Conservation (phyloP, 2,329 filamentous ascomycete genomes). For the Trichoderma afroharzianum region DNA sequence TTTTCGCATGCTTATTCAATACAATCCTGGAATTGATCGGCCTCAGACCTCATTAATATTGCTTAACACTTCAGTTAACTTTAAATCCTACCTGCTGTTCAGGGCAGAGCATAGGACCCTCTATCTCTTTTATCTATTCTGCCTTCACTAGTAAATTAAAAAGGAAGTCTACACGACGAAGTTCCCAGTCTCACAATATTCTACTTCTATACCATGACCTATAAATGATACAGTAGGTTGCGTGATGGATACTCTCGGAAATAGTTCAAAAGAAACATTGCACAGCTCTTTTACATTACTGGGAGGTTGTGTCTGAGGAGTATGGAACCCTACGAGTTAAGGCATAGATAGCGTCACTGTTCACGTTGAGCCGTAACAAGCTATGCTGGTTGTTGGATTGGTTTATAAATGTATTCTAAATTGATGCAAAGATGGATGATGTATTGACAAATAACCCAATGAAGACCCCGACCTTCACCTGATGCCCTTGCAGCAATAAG, state of each 20-base stretch:
- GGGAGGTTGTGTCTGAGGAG: neutral
- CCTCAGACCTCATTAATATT: neutral
- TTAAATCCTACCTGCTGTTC: neutral
- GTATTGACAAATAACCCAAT: constrained; percentile 11
- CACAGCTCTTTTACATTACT: neutral
- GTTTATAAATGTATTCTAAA: constrained; percentile 4
- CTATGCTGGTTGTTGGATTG: neutral
- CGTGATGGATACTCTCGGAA: neutral
- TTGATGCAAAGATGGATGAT: constrained; percentile 4
- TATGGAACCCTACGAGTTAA: neutral
- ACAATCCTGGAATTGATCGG: neutral
- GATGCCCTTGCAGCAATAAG: constrained; percentile 8
- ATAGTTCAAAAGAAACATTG: neutral
- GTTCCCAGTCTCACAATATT: neutral
- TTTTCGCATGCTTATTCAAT: neutral
- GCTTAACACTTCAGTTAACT: neutral
- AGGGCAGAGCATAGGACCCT: neutral
- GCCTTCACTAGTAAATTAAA: neutral
- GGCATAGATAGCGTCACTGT: neutral
- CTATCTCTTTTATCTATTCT: neutral
- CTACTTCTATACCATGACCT: neutral
- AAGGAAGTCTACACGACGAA: neutral
- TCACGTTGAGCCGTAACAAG: neutral
- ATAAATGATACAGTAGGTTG: neutral
- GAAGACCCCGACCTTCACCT: neutral